Conservation (phyloP, 768 basidiomycete species). For the Coprinopsis cinerea region DNA sequence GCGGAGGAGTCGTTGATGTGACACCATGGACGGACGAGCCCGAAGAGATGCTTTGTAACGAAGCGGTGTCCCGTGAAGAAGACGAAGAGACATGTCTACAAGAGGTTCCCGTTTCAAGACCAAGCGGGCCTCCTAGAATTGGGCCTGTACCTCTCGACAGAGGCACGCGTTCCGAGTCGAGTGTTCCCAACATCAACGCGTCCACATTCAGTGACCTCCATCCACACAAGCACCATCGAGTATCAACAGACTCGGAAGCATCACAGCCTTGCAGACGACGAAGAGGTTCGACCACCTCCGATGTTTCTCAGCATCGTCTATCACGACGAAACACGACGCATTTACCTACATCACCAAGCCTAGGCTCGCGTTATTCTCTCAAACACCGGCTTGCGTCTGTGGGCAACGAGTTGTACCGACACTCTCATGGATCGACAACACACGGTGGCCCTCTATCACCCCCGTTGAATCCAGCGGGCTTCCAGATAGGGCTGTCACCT, state of each 20-base stretch:
- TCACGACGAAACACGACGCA: neutral
- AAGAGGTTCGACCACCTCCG: neutral
- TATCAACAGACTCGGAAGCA: neutral
- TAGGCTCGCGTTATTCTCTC: constrained; percentile 1
- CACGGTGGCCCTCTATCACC: constrained; percentile 21
- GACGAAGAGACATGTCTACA: neutral
- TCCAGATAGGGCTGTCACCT: constrained; percentile 73
- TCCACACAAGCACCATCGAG: too few relatives aligned
- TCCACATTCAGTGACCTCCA: neutral
- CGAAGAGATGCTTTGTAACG: constrained; percentile 26
- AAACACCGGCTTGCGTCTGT: constrained; percentile 2
- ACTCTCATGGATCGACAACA: constrained; percentile 1
- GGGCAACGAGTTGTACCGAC: neutral
- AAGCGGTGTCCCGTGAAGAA: constrained; percentile 18
- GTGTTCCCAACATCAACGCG: constrained; percentile 14
- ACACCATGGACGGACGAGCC: constrained; percentile 45
- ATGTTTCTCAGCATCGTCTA: neutral
- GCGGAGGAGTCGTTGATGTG: constrained; percentile 43
- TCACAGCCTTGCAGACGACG: neutral
- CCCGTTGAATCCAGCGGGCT: constrained; percentile 41
- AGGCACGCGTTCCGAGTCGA: constrained; percentile 27
- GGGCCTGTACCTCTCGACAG: constrained; percentile 26
- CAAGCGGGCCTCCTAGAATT: constrained; percentile 2
- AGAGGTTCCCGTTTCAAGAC: neutral
- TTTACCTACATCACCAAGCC: constrained; percentile 1